These are phyloP conservation scores for Nakazawaea siamensis DNA, from an alignment of 805 yeast species.

Conservation along the genomic window DNA sequence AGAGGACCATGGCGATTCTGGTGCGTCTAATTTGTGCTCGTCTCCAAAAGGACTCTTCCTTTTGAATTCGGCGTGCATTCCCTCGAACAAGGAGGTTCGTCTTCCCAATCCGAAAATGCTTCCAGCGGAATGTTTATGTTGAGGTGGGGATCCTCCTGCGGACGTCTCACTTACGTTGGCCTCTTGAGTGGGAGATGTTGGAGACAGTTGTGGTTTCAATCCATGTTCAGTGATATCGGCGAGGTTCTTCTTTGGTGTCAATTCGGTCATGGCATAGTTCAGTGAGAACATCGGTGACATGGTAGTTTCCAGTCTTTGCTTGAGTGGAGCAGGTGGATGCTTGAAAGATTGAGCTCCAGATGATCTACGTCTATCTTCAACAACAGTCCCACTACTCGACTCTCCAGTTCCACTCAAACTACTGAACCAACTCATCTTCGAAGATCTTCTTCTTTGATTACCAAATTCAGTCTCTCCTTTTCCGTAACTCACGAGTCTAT, in stretches of 20 bases:
- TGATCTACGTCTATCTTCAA: constrained; percentile 3
- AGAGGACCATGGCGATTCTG: not conserved
- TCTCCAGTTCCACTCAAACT: not conserved
- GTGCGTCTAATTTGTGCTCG: constrained; percentile 4
- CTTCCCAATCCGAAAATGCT: constrained; percentile 6
- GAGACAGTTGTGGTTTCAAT: constrained; percentile 6
- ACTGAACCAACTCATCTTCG: constrained; percentile 10
- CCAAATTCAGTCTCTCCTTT: not conserved
- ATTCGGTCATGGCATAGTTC: constrained; percentile 1
- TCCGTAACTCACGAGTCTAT: not conserved
- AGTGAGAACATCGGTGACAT: constrained; percentile 4
- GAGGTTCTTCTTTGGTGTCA: constrained; percentile 1
- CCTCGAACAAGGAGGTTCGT: constrained; percentile 8
- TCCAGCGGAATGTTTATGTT: not conserved
- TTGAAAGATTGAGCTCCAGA: constrained; percentile 1
- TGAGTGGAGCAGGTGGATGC: not conserved
- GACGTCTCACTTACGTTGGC: not conserved
- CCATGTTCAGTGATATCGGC: not conserved
- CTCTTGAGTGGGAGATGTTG: constrained; percentile 3
- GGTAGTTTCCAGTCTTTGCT: not conserved
- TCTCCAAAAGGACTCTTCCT: constrained; percentile 5
- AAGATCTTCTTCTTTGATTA: constrained; percentile 6
- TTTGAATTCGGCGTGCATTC: constrained; percentile 1
- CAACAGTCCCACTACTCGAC: not conserved
- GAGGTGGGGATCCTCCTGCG: not conserved